Percentiles rank a stretch among this genome's conserved stretches.
Conservation (phyloP, 2,329 filamentous ascomycete genomes). For the Nothopassalora personata region DNA sequence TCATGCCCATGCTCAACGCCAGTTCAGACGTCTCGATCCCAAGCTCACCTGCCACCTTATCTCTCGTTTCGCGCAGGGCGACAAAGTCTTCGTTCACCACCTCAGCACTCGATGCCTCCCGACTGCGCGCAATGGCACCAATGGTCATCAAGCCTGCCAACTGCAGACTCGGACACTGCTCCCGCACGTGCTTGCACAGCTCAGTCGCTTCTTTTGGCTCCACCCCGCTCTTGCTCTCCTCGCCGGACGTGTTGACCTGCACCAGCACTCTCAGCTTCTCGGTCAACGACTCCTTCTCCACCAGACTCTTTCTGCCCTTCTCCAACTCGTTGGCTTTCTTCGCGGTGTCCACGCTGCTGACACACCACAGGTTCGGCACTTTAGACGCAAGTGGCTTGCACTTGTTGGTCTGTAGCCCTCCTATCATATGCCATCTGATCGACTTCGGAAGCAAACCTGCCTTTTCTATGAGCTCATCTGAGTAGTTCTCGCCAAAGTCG, state of each 20-base stretch:
- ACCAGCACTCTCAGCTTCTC: slow-evolving; percentile 67
- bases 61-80: slow-evolving; percentile 61
- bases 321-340: slow-evolving; percentile 86
- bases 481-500: slow-evolving; percentile 96
- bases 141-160: slow-evolving; percentile 94
- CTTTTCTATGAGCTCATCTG: slow-evolving; percentile 76
- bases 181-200: slow-evolving; percentile 65
- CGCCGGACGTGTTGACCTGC: slow-evolving; percentile 92
- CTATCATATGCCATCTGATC: slow-evolving; percentile 95
- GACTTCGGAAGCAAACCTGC: slow-evolving; percentile 67
- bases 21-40: slow-evolving; percentile 53
- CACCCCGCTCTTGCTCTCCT: slow-evolving; percentile 78
- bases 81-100: slow-evolving; percentile 91
- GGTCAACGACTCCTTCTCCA: slow-evolving; percentile 31
- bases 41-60: slow-evolving; percentile 61
- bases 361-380: slow-evolving; percentile 83
- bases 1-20: slow-evolving; percentile 98
- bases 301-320: slow-evolving; percentile 62
- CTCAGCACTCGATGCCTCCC: slow-evolving; percentile 62
- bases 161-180: slow-evolving; percentile 66
- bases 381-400: slow-evolving; percentile 77
- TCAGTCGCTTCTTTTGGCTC: slow-evolving; percentile 57
- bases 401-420: slow-evolving; percentile 87
- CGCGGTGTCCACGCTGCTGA: slow-evolving; percentile 78
- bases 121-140: slow-evolving; percentile 82